A percentile compares a stretch with the other conserved stretches of the same genome.
These are phyloP conservation scores for Castanopsis chinensis DNA, from an alignment of 306 rosid species.

Conservation along the genomic window DNA sequence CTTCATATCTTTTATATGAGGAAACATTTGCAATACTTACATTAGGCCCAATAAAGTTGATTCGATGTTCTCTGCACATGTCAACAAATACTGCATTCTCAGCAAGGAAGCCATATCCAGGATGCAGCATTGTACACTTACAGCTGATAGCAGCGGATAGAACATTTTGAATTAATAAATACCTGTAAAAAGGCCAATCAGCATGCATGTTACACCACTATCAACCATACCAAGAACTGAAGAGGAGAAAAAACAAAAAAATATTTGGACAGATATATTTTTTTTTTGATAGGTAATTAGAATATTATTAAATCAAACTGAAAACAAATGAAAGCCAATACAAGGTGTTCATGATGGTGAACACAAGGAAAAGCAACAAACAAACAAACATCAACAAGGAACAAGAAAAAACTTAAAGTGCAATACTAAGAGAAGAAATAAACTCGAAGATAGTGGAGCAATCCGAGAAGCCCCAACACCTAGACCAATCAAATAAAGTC, in stretches of 20 bases:
- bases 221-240: constrained; percentile 2
- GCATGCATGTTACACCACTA: background rate
- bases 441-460: too few relatives aligned
- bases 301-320: too few relatives aligned
- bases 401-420: too few relatives aligned
- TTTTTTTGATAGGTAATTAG: too few relatives aligned
- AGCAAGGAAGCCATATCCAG: constrained; percentile 98
- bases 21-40: constrained; percentile 30
- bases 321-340: too few relatives aligned
- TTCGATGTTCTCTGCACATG: constrained; percentile 87
- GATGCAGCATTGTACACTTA: constrained; percentile 89
- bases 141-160: constrained; percentile 82
- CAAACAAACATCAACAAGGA: too few relatives aligned
- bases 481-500: too few relatives aligned
- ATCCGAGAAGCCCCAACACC: too few relatives aligned
- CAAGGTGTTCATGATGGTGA: too few relatives aligned
- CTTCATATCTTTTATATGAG: background rate
- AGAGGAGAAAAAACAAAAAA: background rate
- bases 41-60: constrained; percentile 96
- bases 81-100: constrained; percentile 96
- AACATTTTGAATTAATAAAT: constrained; percentile 77
- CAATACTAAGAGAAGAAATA: too few relatives aligned
- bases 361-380: too few relatives aligned
- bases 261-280: background rate
- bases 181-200: constrained; percentile 47